A percentile compares a stretch with the other conserved stretches of the same genome.
Conservation (phyloP, 1,284 basidiomycete genomes). For the Phylloporus sp. region DNA sequence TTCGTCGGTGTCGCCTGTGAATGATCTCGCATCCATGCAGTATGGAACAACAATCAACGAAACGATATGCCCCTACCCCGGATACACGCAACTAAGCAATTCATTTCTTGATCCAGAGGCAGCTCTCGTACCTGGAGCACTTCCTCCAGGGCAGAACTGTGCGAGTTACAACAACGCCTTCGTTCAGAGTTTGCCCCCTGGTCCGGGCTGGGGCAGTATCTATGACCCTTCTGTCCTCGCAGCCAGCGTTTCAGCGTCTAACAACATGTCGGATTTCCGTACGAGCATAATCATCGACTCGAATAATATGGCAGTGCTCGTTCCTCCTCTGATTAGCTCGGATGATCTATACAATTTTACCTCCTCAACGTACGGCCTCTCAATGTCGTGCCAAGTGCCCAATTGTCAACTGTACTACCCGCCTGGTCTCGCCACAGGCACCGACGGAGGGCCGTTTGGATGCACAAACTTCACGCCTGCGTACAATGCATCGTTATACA, state of each 20-base stretch:
- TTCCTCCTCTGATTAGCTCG: slow-evolving; percentile 7
- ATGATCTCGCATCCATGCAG: slow-evolving; percentile 7
- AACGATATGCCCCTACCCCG: slow-evolving; percentile 10
- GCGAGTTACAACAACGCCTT: slow-evolving; percentile 1
- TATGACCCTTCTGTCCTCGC: slow-evolving; percentile 4
- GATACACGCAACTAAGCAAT: background rate
- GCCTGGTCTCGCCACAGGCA: background rate
- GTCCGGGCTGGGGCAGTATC: slow-evolving; percentile 11
- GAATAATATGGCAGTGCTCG: slow-evolving; percentile 5
- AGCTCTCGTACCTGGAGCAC: background rate
- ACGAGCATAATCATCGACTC: background rate
- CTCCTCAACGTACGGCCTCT: slow-evolving; percentile 10
- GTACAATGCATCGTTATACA: slow-evolving; percentile 9
- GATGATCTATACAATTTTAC: slow-evolving; percentile 4
- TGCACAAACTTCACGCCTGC: slow-evolving; percentile 6
- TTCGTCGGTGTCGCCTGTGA: slow-evolving; percentile 1
- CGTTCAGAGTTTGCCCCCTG: background rate
- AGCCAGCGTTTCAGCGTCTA: slow-evolving; percentile 4
- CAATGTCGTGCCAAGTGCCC: slow-evolving; percentile 2
- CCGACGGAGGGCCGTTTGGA: slow-evolving; percentile 7
- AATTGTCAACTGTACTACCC: slow-evolving; percentile 3
- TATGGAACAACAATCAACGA: slow-evolving; percentile 9
- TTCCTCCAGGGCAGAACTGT: slow-evolving; percentile 7
- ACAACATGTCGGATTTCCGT: slow-evolving; percentile 10
- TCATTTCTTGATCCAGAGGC: background rate